Conservation (phyloP, 2,329 filamentous ascomycete genomes). For the Pestalotiopsis fici region DNA sequence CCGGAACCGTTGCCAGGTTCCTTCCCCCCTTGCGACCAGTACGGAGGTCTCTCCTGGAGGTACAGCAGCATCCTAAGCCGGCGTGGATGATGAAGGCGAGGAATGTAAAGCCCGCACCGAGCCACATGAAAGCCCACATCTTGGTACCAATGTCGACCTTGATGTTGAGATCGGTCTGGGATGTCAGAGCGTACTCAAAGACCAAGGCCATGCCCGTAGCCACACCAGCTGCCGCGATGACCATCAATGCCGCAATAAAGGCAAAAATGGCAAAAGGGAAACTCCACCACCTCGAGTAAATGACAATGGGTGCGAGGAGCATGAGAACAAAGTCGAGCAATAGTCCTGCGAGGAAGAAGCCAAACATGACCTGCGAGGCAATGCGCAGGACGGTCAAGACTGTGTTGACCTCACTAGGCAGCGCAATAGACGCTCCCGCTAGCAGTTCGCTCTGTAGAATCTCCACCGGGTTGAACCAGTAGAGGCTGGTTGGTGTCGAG, state of each 20-base stretch:
- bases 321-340: constrained; percentile 74
- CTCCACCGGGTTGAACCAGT: constrained; percentile 89
- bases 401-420: constrained; percentile 72
- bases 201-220: constrained; percentile 84
- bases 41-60: constrained; percentile 52
- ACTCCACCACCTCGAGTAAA: constrained; percentile 59
- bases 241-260: constrained; percentile 66
- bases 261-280: constrained; percentile 69
- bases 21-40: constrained; percentile 34
- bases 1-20: background rate
- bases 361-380: constrained; percentile 86
- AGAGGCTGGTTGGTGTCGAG: constrained; percentile 68
- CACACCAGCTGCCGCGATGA: constrained; percentile 70
- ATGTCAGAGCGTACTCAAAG: constrained; percentile 75
- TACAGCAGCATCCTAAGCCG: constrained; percentile 77
- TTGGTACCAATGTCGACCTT: constrained; percentile 65
- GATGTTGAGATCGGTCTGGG: constrained; percentile 76
- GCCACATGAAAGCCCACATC: constrained; percentile 92
- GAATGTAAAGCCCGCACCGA: constrained; percentile 66
- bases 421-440: constrained; percentile 77
- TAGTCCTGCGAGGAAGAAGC: constrained; percentile 74
- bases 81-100: constrained; percentile 74
- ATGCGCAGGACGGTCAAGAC: constrained; percentile 74
- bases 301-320: constrained; percentile 60
- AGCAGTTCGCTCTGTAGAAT: constrained; percentile 81